Conservation (phyloP, 257 asterid species). For the Solanum pinnatisectum region DNA sequence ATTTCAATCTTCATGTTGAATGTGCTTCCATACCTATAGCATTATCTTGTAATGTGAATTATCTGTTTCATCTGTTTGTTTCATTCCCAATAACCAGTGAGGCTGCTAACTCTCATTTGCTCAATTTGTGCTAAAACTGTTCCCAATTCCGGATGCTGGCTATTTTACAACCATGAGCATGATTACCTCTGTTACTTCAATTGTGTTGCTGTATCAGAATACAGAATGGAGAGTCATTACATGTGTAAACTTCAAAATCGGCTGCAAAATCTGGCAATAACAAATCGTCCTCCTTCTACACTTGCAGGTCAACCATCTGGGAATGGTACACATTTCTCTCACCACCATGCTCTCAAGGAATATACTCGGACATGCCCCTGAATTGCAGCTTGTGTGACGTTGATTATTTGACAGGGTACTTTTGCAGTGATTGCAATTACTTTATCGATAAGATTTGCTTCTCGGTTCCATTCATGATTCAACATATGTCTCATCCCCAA, state of each 20-base stretch:
- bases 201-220: too few species aligned
- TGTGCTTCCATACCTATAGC: neutral
- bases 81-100: too few species aligned
- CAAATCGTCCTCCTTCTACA: neutral
- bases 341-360: neutral
- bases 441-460: neutral
- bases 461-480: neutral
- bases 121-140: too few species aligned
- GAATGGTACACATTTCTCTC: too few species aligned
- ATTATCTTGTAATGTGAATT: neutral
- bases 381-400: fast-evolving
- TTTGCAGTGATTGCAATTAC: neutral
- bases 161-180: too few species aligned
- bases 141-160: too few species aligned
- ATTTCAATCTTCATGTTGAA: neutral
- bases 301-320: neutral
- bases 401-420: fast-evolving
- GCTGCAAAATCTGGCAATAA: neutral
- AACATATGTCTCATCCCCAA: neutral
- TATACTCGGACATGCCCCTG: neutral
- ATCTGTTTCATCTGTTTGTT: too few species aligned
- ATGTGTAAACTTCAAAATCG: too few species aligned
- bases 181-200: too few species aligned
- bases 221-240: too few species aligned
- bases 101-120: too few species aligned